Conservation (phyloP, 2,329 filamentous ascomycete species). For the Aureobasidium melanogenum region DNA sequence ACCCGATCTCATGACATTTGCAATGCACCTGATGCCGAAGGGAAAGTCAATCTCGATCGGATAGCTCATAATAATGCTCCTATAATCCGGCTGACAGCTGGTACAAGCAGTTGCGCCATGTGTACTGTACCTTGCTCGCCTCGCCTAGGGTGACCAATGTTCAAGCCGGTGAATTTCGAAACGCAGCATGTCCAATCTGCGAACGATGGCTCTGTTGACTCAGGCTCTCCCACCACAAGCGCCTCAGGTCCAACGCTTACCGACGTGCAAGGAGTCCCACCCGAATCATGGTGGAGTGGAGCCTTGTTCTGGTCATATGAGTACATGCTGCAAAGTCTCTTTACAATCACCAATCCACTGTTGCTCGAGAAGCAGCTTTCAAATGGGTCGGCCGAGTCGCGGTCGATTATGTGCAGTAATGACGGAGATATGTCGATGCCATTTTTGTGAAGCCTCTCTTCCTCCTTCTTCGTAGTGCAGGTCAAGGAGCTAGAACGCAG, state of each 20-base stretch:
- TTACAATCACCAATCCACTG: background rate
- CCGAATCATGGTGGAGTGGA: background rate
- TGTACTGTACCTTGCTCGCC: background rate
- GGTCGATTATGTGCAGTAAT: background rate
- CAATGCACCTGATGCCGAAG: background rate
- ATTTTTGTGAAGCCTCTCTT: background rate
- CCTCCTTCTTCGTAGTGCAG: background rate
- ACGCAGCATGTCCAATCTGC: background rate
- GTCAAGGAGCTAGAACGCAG: background rate
- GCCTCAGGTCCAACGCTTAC: background rate
- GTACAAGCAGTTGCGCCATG: background rate
- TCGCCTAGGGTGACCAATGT: background rate
- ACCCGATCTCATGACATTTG: background rate
- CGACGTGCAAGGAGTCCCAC: background rate
- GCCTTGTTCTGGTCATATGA: background rate
- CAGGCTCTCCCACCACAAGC: background rate
- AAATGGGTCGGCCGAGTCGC: background rate
- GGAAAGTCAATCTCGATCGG: background rate
- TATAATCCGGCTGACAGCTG: background rate
- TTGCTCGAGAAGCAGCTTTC: background rate
- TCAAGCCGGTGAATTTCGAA: background rate
- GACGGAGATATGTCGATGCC: background rate
- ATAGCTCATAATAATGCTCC: background rate
- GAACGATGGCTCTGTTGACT: background rate
- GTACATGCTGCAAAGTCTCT: constrained; percentile 7